Evolutionary conservation across 805 yeast species (phyloP), one percentile per base, ranked within the genome.

Genomic region (Candida dajiaensis): DNA sequence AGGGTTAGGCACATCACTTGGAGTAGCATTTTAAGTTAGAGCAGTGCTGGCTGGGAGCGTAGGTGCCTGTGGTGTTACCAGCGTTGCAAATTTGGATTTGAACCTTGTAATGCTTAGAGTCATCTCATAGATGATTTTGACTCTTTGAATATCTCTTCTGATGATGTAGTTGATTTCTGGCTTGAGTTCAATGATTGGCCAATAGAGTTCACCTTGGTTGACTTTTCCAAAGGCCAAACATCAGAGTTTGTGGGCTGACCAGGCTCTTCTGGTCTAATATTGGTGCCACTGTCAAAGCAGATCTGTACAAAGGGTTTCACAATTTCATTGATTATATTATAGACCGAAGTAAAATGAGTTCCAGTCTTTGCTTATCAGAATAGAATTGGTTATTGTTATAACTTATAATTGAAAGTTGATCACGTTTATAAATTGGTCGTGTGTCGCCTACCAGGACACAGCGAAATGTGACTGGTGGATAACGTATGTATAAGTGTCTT

Each of bases 211-310:
- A 44, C 49, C 29, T 48, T 53, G 3, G 45, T 23, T 15, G 46
- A 18, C 21, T 49, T 53, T 26, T 57, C 61, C 16, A 52, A 41
- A 22, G 59, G 59, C 3, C 58, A 56, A 9, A 55, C 49, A 1
- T 42, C 48, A 11, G 22, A 19, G 20, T 8, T 12, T n/a, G n/a
- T 2, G 2, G 25, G 19, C 12, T 10, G 22, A n/a, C 9, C 19
- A 11, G 15, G n/a, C 2, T 19, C 23, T 13, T 19, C 22, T 20
- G n/a, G 19, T 2, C 12, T 20, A 16, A 16, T 36, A 4, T 42
- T 42, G 6, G 40, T n/a, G 10, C 21, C 16, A 16, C 18, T 29
- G 13, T 37, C 41, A 29, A 45, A 45, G 21, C 37, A n/a, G n/a
- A n/a, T n/a, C n/a, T n/a, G n/a, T n/a, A n/a, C n/a, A n/a, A n/a